Evolutionary conservation across 2,329 filamentous ascomycete genomes (phyloP), one percentile per base, ranked within the genome.

Genomic region (Teratosphaeria pseudoeucalypti): DNA sequence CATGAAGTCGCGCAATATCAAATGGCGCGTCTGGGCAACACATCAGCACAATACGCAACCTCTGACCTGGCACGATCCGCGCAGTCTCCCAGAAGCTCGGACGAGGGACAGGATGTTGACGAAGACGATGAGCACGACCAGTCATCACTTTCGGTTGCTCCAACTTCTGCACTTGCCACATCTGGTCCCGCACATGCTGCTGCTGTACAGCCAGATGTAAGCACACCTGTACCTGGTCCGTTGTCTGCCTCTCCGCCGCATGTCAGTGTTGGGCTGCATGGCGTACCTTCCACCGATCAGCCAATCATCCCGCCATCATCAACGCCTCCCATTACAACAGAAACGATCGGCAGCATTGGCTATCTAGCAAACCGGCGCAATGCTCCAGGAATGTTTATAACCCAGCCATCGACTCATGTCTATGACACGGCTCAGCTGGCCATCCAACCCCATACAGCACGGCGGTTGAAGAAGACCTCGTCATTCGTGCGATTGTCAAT

Each of bases 401-500:
- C 10, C 39, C 27, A 52, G 14, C 19, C 53, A n/a, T 47, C 19
- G n/a, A 16, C 4, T 23, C 16, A 49, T 23, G 43, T 5, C 19
- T n/a, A 49, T 11, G 19, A 23, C 9, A 6, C 19, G 6, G n/a
- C 43, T 49, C 43, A 49, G n/a, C 43, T 10, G 19, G 43, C 43
- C 43, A 23, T 49, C n/a, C 43, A 49, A 49, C 6, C 32, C 23
- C 3, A 47, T 16, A 23, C 61, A 26, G 54, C 58, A n/a, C 61
- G 62, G 27, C 62, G 34, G 14, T 56, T 68, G 16, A 69, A 65
- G 57, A 73, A 71, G 54, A 63, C 67, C 2, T 63, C 74, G 49
- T 82, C 82, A 55, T 81, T 83, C 32, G 81, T 95, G 60, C 86
- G 90, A 55, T 80, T 96, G 32, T 90, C 89, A 1, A 85, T 94